Evolutionary conservation across 129 eudicot species (phyloP).

Genomic region (Tanacetum coccineum): DNA sequence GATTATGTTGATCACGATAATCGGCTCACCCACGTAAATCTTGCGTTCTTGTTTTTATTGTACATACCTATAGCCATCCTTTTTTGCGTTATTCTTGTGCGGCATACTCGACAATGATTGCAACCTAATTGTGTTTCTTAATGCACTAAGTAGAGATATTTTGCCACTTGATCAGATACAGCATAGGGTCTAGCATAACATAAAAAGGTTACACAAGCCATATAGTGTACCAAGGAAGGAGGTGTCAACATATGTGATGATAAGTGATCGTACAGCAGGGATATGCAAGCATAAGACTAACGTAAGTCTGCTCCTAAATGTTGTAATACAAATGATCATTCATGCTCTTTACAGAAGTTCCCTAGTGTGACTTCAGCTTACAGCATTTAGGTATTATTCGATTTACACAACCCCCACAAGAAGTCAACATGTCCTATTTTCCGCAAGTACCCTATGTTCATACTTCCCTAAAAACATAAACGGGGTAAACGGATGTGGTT

Average conservation of each 20-base stretch:
- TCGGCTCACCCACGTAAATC: no score
- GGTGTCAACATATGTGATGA: background rate
- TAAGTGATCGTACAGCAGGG: background rate
- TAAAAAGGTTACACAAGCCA: background rate
- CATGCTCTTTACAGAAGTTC: background rate
- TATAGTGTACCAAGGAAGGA: conserved; percentile 1
- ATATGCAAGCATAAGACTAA: conserved; percentile 1
- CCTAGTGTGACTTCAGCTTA: conserved; percentile 1
- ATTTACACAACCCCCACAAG: conserved; percentile 12
- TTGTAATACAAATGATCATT: background rate
- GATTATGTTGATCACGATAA: no score
- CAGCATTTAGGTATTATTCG: background rate
- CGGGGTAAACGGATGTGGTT: no score
- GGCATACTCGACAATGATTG: background rate
- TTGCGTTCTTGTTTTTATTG: no score
- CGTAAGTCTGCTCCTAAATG: conserved; percentile 10
- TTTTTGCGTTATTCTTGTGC: no score
- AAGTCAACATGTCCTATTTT: conserved; percentile 12
- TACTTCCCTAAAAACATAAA: background rate
- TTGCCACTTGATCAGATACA: background rate
- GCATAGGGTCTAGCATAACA: no score
- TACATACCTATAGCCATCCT: no score
- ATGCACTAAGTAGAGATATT: conserved; percentile 1
- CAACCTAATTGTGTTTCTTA: background rate
- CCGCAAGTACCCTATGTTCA: conserved; percentile 8